Base-by-base conservation (phyloP, 352 stramenopile genomes). In the Chrysophaeum taylorii region DNA sequence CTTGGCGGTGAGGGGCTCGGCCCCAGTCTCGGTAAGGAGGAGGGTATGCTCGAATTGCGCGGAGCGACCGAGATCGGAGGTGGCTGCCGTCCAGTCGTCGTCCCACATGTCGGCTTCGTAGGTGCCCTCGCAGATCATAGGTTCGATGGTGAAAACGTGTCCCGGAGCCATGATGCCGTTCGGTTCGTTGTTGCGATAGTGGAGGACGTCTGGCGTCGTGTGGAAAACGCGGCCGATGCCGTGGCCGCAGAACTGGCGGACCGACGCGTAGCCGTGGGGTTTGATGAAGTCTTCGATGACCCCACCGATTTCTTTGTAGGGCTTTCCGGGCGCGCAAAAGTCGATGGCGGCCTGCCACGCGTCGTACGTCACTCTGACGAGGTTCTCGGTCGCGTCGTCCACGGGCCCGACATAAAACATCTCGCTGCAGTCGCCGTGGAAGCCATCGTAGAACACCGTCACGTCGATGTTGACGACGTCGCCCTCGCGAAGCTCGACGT, bases 141-240 rank as follows among this genome's bases (percentile, higher is more conserved):
- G 95, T 77, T 99, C 95, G 74, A 99, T 98, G 0, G 95, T 99
- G 82, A 98, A 99, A 42, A 95, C 96, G 81, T 98, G 92, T 35
- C 94, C 94, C 0, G 83, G 78, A 69, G 91, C 88, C 90, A 99
- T 98, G 64, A 96, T 88, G 27, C 94, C 94, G 64, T 86, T 84
- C 4, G 85, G 81, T 81, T 98, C 94, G 81, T 96, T 97, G 78
- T 97, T 96, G 18, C 84, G 84, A 73, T 98, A 98, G 78, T 99
- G 94, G 39, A 94, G 89, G 31, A 98, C 89, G 71, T 96, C 98
- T 0, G 95, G 95, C 29, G 85, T 86, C 45, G 85, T 93, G 79
- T 99, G 95, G 78, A 99, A 98, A 21, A 96, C 77, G 67, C 75
- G 81, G 25, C 92, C 91, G 38, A 97, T 96, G 61, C 94, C 95